phyloP scores from a whole-genome alignment of 176 grass and related monocot species.

The Oryza punctata region DNA sequence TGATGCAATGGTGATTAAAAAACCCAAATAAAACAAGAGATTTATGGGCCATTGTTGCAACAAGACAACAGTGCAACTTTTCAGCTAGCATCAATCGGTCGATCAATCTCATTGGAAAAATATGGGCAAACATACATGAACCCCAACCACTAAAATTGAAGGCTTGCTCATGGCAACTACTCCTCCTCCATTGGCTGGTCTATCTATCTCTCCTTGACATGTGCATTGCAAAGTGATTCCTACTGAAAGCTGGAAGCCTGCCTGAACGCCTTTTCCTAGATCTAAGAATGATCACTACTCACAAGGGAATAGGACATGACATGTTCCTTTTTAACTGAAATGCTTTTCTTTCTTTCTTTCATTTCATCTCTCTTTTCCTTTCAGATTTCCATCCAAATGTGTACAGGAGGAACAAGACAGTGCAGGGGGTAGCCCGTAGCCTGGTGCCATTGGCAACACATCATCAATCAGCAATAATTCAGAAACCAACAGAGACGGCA shows the following conservation, averaged over 20 bases:
- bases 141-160: constrained; percentile 47
- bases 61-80: constrained; percentile 24
- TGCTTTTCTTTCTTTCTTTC: background rate
- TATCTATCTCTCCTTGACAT: constrained; percentile 36
- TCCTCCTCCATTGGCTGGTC: constrained; percentile 30
- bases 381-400: constrained; percentile 15
- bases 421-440: background rate
- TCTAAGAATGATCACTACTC: constrained; percentile 41
- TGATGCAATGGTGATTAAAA: background rate
- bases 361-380: background rate
- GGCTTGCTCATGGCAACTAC: constrained; percentile 19
- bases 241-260: constrained; percentile 30
- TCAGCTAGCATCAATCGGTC: background rate
- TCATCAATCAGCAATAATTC: constrained; percentile 28
- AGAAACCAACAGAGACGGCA: background rate
- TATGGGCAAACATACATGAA: constrained; percentile 40
- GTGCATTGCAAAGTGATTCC: constrained; percentile 34
- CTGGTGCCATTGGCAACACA: background rate
- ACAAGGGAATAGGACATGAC: constrained; percentile 44
- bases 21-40: background rate
- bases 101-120: constrained; percentile 11
- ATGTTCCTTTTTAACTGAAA: constrained; percentile 24
- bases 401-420: constrained; percentile 20
- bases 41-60: background rate
- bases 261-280: constrained; percentile 39